phyloP scores from a whole-genome alignment of 2,329 filamentous ascomycete species.

The Talaromyces sp. region DNA sequence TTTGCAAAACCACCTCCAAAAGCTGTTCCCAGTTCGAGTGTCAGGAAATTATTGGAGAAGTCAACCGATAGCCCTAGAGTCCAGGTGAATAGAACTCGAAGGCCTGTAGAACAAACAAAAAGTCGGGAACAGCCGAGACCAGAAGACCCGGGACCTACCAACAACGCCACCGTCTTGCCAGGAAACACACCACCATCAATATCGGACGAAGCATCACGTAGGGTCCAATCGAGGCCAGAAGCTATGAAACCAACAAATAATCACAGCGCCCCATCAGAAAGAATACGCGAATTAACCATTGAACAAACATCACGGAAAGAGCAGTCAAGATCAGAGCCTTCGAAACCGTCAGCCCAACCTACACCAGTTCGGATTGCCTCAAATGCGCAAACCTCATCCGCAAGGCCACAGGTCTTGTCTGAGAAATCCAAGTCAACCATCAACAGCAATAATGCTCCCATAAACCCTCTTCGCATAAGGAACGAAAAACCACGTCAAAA shows the following conservation, averaged over 20 bases:
- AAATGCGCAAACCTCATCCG: neutral
- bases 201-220: neutral
- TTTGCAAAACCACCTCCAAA: neutral
- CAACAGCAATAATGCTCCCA: conserved; percentile 13
- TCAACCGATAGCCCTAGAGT: neutral
- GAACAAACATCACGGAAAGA: neutral
- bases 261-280: neutral
- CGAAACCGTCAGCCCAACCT: neutral
- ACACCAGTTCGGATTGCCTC: neutral
- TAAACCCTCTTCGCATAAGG: conserved; percentile 32
- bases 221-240: neutral
- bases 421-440: conserved; percentile 6
- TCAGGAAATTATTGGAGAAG: neutral
- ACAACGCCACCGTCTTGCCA: neutral
- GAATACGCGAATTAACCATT: neutral
- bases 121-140: neutral
- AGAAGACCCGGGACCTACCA: neutral
- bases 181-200: neutral
- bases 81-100: neutral
- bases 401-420: neutral
- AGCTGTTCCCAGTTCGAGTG: neutral
- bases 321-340: neutral
- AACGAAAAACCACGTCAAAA: conserved; percentile 41
- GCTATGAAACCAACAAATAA: neutral
- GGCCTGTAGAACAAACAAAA: neutral